Evolutionary conservation across 208 protist species (phyloP).

Genomic region (Crithidia brevicula): DNA sequence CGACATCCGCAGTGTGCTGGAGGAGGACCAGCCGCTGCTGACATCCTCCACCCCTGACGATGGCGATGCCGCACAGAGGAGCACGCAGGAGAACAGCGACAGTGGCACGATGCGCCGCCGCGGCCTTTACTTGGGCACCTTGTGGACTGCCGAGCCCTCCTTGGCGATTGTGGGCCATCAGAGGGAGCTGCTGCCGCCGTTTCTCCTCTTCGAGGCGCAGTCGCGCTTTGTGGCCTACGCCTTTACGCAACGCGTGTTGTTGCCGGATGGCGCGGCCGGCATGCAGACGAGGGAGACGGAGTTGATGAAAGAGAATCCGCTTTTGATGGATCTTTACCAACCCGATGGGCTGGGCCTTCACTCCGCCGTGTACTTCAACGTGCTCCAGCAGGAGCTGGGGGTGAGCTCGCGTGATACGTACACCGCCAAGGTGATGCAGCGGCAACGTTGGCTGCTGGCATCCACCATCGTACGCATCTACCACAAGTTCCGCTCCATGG

Average conservation of each 20-base stretch:
- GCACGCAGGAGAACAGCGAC: background rate
- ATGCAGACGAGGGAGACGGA: constrained; percentile 40
- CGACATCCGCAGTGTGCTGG: constrained; percentile 61
- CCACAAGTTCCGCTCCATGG: constrained; percentile 78
- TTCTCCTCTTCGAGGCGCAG: constrained; percentile 87
- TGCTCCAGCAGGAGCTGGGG: constrained; percentile 77
- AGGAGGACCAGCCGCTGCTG: constrained; percentile 41
- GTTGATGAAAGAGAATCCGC: constrained; percentile 43
- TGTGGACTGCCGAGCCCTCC: constrained; percentile 58
- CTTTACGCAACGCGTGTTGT: constrained; percentile 65
- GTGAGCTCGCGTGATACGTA: constrained; percentile 83
- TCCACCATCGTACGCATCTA: constrained; percentile 69
- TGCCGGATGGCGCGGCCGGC: constrained; percentile 41
- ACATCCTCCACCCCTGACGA: background rate
- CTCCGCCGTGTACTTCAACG: constrained; percentile 87
- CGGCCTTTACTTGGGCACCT: constrained; percentile 81
- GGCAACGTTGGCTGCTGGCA: constrained; percentile 67
- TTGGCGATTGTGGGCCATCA: constrained; percentile 86
- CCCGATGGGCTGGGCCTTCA: constrained; percentile 62
- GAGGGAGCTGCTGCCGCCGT: constrained; percentile 75
- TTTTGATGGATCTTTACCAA: constrained; percentile 45
- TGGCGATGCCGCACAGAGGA: background rate
- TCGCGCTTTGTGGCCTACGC: constrained; percentile 80
- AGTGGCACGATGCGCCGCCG: constrained; percentile 7
- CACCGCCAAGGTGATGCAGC: constrained; percentile 60